These are phyloP conservation scores for Heteromeles arbutifolia DNA, from an alignment of 306 rosid species.

Conservation along the genomic window DNA sequence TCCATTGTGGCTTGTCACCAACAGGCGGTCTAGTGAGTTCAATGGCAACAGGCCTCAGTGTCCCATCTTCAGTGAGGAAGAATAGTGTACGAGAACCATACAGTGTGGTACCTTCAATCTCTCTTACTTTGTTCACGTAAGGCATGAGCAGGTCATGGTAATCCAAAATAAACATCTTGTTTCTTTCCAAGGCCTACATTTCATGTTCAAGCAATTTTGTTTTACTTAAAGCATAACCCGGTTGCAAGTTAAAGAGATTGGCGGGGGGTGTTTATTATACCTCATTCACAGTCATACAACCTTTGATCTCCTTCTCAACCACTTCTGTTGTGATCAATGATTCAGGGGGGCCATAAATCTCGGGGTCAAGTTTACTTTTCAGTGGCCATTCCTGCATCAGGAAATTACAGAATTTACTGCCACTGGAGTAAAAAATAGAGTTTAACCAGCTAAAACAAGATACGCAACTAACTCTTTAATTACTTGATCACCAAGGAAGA, in stretches of 20 bases:
- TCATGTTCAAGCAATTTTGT: background rate
- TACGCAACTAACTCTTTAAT: background rate
- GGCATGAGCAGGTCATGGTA: slow-evolving; percentile 31
- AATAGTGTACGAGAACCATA: slow-evolving; percentile 35
- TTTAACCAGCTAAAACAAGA: background rate
- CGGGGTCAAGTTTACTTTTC: slow-evolving; percentile 35
- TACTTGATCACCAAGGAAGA: background rate
- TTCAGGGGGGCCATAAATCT: slow-evolving; percentile 32
- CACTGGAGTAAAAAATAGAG: background rate
- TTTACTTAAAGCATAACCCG: background rate
- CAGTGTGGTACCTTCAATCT: slow-evolving; percentile 25
- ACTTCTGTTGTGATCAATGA: slow-evolving; percentile 27
- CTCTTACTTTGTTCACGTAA: slow-evolving; percentile 28
- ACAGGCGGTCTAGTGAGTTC: slow-evolving; percentile 30
- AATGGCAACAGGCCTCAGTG: slow-evolving; percentile 30
- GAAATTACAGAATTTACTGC: background rate
- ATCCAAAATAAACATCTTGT: slow-evolving; percentile 28
- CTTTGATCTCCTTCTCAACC: slow-evolving; percentile 25
- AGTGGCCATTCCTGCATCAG: slow-evolving; percentile 37
- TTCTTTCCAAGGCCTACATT: slow-evolving; percentile 24
- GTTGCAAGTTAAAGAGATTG: background rate
- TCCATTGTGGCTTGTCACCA: slow-evolving; percentile 26
- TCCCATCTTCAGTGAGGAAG: slow-evolving; percentile 28
- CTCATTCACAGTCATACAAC: slow-evolving; percentile 30
- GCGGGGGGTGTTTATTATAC: slow-evolving; percentile 3